Conservation (phyloP, 805 yeast genomes). For the Starmerella roubikii region DNA sequence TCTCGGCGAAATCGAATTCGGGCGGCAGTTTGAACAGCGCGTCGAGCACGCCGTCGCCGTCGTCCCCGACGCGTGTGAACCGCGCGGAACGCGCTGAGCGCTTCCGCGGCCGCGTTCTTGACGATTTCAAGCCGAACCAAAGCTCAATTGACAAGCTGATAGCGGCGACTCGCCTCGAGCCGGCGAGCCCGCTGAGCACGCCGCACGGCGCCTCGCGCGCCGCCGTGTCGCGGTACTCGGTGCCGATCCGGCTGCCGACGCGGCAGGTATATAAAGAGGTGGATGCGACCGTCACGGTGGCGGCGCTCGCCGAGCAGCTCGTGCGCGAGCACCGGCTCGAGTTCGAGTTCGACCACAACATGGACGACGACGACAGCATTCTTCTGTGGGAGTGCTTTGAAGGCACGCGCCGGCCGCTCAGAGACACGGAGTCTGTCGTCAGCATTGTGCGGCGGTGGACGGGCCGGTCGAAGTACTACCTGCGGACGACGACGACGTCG, state of each 20-base stretch:
- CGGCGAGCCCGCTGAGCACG: not conserved
- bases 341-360: constrained; percentile 15
- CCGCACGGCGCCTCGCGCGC: not conserved
- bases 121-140: constrained; percentile 4
- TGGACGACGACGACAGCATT: constrained; percentile 16
- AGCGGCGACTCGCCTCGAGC: constrained; percentile 3
- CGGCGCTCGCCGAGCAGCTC: constrained; percentile 14
- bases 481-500: constrained; percentile 18
- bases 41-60: not conserved
- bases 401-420: constrained; percentile 21
- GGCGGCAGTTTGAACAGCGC: not conserved
- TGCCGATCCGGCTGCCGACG: constrained; percentile 19
- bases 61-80: not conserved
- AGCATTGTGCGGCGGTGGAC: constrained; percentile 18
- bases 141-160: constrained; percentile 6
- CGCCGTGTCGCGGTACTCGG: constrained; percentile 1
- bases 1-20: not conserved
- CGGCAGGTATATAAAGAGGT: constrained; percentile 19
- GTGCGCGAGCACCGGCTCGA: constrained; percentile 24
- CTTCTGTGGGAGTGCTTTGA: constrained; percentile 24
- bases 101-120: not conserved
- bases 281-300: constrained; percentile 7
- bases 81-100: not conserved
- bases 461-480: constrained; percentile 5
- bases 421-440: constrained; percentile 19